Evolutionary conservation across 495 filamentous ascomycete genomes (phyloP).

Genomic region (Hypoxylon trugodes): DNA sequence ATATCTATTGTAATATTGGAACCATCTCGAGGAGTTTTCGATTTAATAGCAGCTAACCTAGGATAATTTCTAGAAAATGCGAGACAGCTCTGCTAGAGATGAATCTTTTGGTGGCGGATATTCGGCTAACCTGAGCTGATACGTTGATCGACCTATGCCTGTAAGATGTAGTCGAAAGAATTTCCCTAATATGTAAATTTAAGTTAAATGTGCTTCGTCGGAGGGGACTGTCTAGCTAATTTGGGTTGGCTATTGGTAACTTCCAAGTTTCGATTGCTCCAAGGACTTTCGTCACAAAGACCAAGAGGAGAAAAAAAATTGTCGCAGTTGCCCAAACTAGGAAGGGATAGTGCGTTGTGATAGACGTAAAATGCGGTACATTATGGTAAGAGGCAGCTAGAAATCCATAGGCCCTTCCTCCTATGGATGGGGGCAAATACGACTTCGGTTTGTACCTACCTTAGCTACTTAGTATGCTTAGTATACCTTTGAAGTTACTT

Average conservation of each 20-base stretch:
- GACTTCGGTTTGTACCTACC: too few relatives aligned
- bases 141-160: slow-evolving; percentile 21
- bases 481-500: too few relatives aligned
- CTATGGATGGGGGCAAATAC: neutral
- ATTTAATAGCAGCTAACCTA: neutral
- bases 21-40: too few relatives aligned
- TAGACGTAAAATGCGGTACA: neutral
- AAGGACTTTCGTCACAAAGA: slow-evolving; percentile 5
- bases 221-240: neutral
- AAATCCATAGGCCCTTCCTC: neutral
- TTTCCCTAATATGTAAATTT: slow-evolving; percentile 1
- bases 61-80: slow-evolving; percentile 22
- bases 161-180: neutral
- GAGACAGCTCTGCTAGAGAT: neutral
- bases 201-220: slow-evolving; percentile 6
- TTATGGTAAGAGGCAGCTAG: neutral
- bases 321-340: slow-evolving; percentile 29
- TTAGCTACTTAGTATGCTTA: too few relatives aligned
- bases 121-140: neutral
- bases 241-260: slow-evolving; percentile 3
- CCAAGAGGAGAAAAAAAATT: slow-evolving; percentile 17
- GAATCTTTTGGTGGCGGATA: slow-evolving; percentile 3
- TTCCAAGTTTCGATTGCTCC: slow-evolving; percentile 16
- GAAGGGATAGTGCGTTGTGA: slow-evolving; percentile 19
- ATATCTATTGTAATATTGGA: too few relatives aligned